Percentiles rank a stretch among this genome's conserved stretches.
These are phyloP conservation scores for Diaporthe velutina DNA, from an alignment of 2,329 filamentous ascomycete genomes.

Conservation along the genomic window DNA sequence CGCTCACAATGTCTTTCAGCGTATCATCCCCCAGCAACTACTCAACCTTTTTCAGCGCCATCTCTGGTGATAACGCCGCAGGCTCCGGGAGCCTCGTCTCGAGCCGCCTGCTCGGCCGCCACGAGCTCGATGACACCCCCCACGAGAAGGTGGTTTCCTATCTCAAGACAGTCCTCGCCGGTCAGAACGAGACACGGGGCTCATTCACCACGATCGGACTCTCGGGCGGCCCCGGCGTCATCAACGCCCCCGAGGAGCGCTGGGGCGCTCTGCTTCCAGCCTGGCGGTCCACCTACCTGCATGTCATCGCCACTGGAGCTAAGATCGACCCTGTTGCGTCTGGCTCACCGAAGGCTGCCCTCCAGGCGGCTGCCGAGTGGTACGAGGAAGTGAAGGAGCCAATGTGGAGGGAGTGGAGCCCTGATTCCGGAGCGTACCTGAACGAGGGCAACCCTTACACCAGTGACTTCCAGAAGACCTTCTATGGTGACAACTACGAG, in stretches of 20 bases:
- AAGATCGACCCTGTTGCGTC: background rate
- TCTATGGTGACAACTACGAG: conserved; percentile 43
- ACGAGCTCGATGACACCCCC: conserved; percentile 35
- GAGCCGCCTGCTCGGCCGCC: conserved; percentile 40
- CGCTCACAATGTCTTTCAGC: background rate
- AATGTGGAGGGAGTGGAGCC: conserved; percentile 36
- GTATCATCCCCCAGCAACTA: background rate
- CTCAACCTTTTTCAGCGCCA: background rate
- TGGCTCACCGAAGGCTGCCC: background rate
- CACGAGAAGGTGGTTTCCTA: conserved; percentile 28
- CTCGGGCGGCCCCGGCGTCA: conserved; percentile 36
- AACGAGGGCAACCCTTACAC: conserved; percentile 48
- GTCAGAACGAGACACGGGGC: background rate
- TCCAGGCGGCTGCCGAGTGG: conserved; percentile 29
- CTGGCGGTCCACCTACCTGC: conserved; percentile 35
- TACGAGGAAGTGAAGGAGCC: conserved; percentile 29
- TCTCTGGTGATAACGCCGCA: background rate
- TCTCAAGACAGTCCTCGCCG: conserved; percentile 20
- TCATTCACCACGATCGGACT: conserved; percentile 39
- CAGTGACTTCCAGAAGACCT: conserved; percentile 37
- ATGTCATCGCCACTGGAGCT: conserved; percentile 23
- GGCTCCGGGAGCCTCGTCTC: conserved; percentile 20
- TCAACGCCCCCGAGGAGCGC: conserved; percentile 14
- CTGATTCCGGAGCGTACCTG: conserved; percentile 45
- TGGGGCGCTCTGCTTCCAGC: conserved; percentile 35